phyloP scores from a whole-genome alignment of 2,329 filamentous ascomycete species.

The Pestalotiopsis sp. region DNA sequence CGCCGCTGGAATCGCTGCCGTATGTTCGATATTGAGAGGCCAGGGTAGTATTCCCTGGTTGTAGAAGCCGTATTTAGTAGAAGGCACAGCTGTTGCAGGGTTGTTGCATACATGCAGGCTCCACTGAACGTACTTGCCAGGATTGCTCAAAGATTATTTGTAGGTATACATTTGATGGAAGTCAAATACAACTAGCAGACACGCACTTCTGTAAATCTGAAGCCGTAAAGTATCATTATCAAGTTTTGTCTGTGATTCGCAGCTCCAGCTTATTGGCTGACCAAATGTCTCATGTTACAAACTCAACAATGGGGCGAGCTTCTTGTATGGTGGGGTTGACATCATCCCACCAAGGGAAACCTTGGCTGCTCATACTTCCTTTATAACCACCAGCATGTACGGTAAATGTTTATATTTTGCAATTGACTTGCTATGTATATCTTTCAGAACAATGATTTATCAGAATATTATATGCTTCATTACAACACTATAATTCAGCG shows the following conservation, averaged over 20 bases:
- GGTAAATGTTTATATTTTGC: too few species aligned
- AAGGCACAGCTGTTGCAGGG: background rate
- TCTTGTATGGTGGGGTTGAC: constrained; percentile 15
- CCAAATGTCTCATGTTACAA: background rate
- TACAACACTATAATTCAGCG: too few species aligned
- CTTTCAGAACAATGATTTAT: too few species aligned
- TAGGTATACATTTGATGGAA: background rate
- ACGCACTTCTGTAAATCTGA: background rate
- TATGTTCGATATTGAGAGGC: background rate
- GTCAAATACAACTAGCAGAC: background rate
- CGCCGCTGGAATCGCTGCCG: background rate
- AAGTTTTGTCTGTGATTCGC: too few species aligned
- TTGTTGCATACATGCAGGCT: background rate
- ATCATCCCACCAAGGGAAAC: constrained; percentile 13
- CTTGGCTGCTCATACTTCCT: background rate
- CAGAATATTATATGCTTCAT: too few species aligned
- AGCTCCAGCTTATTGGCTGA: too few species aligned
- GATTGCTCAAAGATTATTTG: background rate
- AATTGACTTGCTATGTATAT: too few species aligned
- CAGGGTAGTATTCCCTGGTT: background rate
- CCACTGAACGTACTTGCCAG: background rate
- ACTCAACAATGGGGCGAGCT: background rate
- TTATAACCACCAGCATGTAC: too few species aligned
- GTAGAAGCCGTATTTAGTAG: background rate
- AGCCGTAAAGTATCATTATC: too few species aligned